Conservation (phyloP, 2,329 filamentous ascomycete genomes). For the Botrytis medusae region DNA sequence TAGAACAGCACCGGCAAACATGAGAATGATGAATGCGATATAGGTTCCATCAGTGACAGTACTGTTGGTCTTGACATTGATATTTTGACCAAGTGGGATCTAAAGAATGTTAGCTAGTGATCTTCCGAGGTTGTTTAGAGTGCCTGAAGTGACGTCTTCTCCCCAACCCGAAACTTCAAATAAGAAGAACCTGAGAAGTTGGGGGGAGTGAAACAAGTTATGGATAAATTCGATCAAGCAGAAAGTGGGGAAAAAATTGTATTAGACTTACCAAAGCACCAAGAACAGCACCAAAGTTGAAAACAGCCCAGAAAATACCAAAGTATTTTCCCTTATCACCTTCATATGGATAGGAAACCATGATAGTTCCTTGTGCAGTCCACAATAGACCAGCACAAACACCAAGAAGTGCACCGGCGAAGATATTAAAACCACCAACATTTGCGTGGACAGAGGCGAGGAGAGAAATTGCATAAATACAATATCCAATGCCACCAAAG, state of each 20-base stretch:
- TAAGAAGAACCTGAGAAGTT: background rate
- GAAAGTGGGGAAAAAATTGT: background rate
- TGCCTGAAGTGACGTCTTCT: too few species aligned
- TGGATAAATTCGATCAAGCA: background rate
- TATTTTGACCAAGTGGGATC: conserved; percentile 74
- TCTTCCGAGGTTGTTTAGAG: background rate
- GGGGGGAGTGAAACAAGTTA: background rate
- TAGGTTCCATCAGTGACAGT: conserved; percentile 78
- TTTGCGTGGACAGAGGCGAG: conserved; percentile 69
- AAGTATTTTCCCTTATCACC: conserved; percentile 83
- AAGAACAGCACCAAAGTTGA: conserved; percentile 88
- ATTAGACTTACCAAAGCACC: conserved; percentile 58
- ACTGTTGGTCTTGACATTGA: conserved; percentile 52
- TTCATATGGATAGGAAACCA: conserved; percentile 87
- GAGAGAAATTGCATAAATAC: conserved; percentile 70
- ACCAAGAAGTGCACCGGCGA: conserved; percentile 74
- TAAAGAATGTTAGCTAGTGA: conserved; percentile 32
- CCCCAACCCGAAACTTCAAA: background rate
- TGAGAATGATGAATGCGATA: conserved; percentile 82
- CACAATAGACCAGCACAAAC: conserved; percentile 78
- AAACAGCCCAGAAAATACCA: conserved; percentile 91
- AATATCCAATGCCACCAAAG: conserved; percentile 75
- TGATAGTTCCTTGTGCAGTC: conserved; percentile 81
- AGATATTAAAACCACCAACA: conserved; percentile 69
- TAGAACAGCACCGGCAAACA: conserved; percentile 68